Base-by-base conservation (phyloP, 257 asterid species). In the Lithospermum erythrorhizon region DNA sequence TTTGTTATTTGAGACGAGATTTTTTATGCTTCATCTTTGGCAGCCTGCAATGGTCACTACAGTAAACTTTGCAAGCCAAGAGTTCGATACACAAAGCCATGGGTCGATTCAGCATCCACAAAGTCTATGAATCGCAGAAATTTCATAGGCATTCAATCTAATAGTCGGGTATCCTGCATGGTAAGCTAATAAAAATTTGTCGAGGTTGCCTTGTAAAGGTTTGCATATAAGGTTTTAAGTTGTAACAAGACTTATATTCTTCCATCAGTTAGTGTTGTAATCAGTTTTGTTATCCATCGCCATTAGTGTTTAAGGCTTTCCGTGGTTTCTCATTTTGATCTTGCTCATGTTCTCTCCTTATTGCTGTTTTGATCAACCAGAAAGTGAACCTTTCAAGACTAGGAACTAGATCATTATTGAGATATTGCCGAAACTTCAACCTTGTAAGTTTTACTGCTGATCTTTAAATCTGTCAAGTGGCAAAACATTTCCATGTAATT, bases 371-470 rank as follows among this genome's bases (percentile, higher is more conserved):
- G 15, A 58, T 63, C 54, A 37, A 22, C 61, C 82, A 81, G 86
- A 79, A 86, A 66, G 79, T 83, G 47, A 82, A 81, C 71, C 57
- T 89, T 70, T 79, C 83, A 52, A 89, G 83, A 70, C 78, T 89
- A 22, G 94, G 94, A 69, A 87, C 86, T 55, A 82, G 84, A 78
- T 89, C 97, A 20, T 68, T 89, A 23, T 79, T 89, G 94, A 84
- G 95, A 80, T 89, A 89, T 65, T 84, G 85, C 79, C 80, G 83
- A 70, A 78, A 69, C 80, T 87, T 76, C 81, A 82, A 84, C 70
- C 83, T 86, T 23, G 97, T 86, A 70, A 68, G 94, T 69, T 65
- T 51, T 24, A 19, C 8, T 23, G 41, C 65, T 48, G 4, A 10
- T 14, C 70, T 48, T 19, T 9, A 57, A 62, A 11, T 61, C 61